Base-by-base conservation (phyloP, 1,284 basidiomycete species). In the Ustilago cynodontis region DNA sequence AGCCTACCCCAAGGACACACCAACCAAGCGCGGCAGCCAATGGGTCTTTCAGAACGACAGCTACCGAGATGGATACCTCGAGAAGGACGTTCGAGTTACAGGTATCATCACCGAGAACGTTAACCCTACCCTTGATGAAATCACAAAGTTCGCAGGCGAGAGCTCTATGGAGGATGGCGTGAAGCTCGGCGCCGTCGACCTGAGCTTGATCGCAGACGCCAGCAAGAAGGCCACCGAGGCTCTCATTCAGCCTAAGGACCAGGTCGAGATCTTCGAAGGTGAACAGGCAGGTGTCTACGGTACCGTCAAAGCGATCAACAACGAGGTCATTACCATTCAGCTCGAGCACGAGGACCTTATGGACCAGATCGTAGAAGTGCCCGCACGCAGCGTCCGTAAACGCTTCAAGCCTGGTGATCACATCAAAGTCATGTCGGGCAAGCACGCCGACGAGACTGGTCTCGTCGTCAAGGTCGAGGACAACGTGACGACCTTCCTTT, bases 341-440 rank as follows among this genome's bases (percentile, higher is more conserved):
- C 86, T 87, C n/a, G 83, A 86, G 39, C 92, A 94, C 33, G 89
- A 93, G 28, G 94, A 96, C 71, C 89, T 94, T 58, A 92, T 93
- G 65, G 92, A 91, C 2, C 92, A 93, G 85, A 91, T 91, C 82
- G 85, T 89, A 59, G 94, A 98, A 75, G 90, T 99, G 6, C 93
- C 93, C 0, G 93, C 94, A 1, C 89, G 93, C 62, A 93, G 93
- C 83, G 94, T 98, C 3, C 90, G 95, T 77, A 99, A 99, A 88
- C 90, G 92, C 53, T 99, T 99, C 89, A 94, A 94, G 86, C 90
- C 94, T 57, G 97, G 96, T 86, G 96, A 99, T 87, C 97, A 99
- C 84, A 94, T 99, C 88, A 98, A 98, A 88, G 96, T 99, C 66
- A 94, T 98, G 91, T 90, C 92, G 8, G 96, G 96, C 26, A 92